Evolutionary conservation across 192 early-diverging fungal genomes (phyloP).

Genomic region (Coemansia sp.): DNA sequence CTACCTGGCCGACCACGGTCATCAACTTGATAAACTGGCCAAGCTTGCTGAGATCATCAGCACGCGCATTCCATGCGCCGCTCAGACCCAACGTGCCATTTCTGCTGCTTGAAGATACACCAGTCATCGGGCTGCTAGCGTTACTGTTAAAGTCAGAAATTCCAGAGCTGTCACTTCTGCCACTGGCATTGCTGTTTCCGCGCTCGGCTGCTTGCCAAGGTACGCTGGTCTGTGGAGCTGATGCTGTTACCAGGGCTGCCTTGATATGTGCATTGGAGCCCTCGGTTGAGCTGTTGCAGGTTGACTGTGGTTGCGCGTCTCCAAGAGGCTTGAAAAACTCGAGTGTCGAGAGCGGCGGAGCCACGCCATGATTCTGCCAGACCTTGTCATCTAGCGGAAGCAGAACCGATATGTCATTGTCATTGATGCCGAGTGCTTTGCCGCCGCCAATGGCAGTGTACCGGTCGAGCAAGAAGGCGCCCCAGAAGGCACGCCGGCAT

Average conservation of each 20-base stretch:
- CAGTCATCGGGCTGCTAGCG: slow-evolving; percentile 21
- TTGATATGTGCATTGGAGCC: slow-evolving; percentile 1
- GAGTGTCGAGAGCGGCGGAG: slow-evolving; percentile 38
- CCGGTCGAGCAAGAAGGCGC: slow-evolving; percentile 44
- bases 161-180: neutral
- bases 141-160: slow-evolving; percentile 1
- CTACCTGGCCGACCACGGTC: slow-evolving; percentile 48
- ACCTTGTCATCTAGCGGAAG: slow-evolving; percentile 44
- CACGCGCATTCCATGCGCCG: slow-evolving; percentile 27
- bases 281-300: neutral
- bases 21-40: slow-evolving; percentile 54
- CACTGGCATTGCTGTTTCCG: neutral
- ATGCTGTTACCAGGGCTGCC: neutral
- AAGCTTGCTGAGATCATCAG: slow-evolving; percentile 30
- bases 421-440: slow-evolving; percentile 53
- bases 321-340: slow-evolving; percentile 46
- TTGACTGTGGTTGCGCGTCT: neutral
- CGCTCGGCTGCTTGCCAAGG: slow-evolving; percentile 8
- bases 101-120: slow-evolving; percentile 10
- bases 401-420: slow-evolving; percentile 46
- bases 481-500: slow-evolving; percentile 54
- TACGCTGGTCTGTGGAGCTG: neutral
- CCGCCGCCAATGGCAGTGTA: slow-evolving; percentile 53
- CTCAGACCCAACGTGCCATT: slow-evolving; percentile 16
- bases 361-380: slow-evolving; percentile 24